Evolutionary conservation across 2,329 filamentous ascomycete genomes (phyloP).

Genomic region (Harringtonia lauricola): DNA sequence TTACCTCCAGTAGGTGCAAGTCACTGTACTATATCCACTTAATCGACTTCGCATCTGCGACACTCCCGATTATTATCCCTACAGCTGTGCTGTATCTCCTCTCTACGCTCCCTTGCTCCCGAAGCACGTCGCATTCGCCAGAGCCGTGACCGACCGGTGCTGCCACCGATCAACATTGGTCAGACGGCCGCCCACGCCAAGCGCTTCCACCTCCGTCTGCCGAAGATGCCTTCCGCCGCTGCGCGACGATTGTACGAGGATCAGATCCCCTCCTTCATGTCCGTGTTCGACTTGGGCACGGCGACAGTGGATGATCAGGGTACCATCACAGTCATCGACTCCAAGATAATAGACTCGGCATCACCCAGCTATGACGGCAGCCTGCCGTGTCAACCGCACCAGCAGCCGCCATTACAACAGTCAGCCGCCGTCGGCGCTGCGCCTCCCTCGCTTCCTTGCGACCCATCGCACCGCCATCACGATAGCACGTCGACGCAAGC

Average conservation of each 20-base stretch:
- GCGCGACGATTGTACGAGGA: conserved; percentile 53
- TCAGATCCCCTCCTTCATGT: conserved; percentile 67
- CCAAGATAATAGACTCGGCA: conserved; percentile 36
- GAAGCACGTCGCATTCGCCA: too few relatives aligned
- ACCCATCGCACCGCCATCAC: conserved; percentile 55
- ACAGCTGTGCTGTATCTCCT: too few relatives aligned
- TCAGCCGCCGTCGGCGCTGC: conserved; percentile 15
- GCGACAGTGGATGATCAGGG: conserved; percentile 42
- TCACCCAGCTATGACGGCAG: conserved; percentile 26
- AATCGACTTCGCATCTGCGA: too few relatives aligned
- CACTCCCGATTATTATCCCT: too few relatives aligned
- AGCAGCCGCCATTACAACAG: conserved; percentile 22
- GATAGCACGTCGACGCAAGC: conserved; percentile 69
- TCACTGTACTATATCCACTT: too few relatives aligned
- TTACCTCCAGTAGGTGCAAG: not conserved
- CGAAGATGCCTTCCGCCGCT: conserved; percentile 53
- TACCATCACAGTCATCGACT: conserved; percentile 42
- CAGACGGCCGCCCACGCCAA: not conserved
- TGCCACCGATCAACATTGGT: too few relatives aligned
- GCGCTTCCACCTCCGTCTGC: not conserved
- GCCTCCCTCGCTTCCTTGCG: conserved; percentile 24
- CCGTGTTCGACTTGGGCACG: conserved; percentile 57
- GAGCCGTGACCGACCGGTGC: too few relatives aligned
- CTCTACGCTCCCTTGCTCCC: not conserved
- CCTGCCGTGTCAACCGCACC: conserved; percentile 12